Conservation (phyloP, 2,329 filamentous ascomycete species). For the Aspergillus fumigatus region DNA sequence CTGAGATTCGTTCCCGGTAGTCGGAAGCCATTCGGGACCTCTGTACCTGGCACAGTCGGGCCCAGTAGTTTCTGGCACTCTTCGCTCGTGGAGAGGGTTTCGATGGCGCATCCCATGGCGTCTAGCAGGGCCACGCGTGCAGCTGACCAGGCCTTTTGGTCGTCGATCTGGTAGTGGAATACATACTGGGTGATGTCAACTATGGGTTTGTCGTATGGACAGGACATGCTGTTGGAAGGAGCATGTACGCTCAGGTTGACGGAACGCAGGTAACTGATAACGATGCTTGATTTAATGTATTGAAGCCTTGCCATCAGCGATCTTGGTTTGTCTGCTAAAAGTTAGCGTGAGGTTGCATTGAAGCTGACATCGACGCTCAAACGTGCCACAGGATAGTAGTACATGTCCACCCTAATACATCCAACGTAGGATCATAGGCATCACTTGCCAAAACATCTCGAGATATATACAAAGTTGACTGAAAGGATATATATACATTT, state of each 20-base stretch:
- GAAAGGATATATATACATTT: background rate
- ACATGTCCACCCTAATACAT: background rate
- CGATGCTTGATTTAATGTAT: background rate
- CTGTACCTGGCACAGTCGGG: constrained; percentile 11
- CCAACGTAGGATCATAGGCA: background rate
- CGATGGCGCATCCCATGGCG: constrained; percentile 22
- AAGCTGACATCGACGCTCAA: background rate
- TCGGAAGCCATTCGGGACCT: constrained; percentile 29
- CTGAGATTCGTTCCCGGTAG: constrained; percentile 36
- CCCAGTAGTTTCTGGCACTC: constrained; percentile 17
- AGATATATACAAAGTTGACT: background rate
- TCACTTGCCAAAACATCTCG: background rate
- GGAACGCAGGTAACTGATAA: background rate
- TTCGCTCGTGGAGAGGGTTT: constrained; percentile 17
- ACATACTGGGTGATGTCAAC: constrained; percentile 20
- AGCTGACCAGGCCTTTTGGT: constrained; percentile 13
- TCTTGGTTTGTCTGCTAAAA: background rate
- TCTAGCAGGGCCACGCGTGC: constrained; percentile 22
- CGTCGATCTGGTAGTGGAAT: constrained; percentile 15
- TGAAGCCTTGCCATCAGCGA: background rate
- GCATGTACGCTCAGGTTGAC: background rate
- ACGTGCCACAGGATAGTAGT: background rate
- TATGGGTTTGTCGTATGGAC: constrained; percentile 32
- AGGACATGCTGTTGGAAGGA: background rate
- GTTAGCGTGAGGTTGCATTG: background rate